Base-by-base conservation (phyloP, 306 rosid species). In the Cotoneaster glaucophyllus region DNA sequence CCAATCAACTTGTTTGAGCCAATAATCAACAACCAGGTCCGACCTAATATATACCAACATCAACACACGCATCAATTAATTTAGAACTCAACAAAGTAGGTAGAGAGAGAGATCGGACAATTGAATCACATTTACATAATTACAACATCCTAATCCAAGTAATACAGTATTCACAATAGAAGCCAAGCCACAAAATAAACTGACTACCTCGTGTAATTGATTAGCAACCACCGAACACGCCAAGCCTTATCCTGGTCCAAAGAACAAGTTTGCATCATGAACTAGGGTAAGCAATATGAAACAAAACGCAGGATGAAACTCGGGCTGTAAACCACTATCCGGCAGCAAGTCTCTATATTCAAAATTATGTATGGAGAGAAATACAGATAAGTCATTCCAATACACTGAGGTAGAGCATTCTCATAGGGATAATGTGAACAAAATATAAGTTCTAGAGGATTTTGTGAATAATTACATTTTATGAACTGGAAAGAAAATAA, bases 311-410 rank as follows among this genome's bases (percentile, higher is more conserved):
- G 3, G 98, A 88, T 65, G 99, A 96, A 59, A 92, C 99, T 72
- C 99, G 93, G 29, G 99, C 98, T 25, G 99, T 96, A 86, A 92
- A 92, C 99, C 99, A 96, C 83, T 96, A 98, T 63, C 99, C 99
- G 64, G 97, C 93, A 71, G 99, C 97, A 82, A 96, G 74, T 70
- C 99, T 90, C 99, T 96, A 87, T 31, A 50, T 53, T 82, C 74
- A 50, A 82, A 31, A 70, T 29, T 12, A 61, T 39, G 74, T 44
- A 54, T 71, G 44, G 21, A 14, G 59, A 80, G 52, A 70, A 50
- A 37, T 21, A 59, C 41, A 37, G 41, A 19, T 61, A 28, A 13
- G 22, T 65, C 24, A 71, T 15, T 70, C n/a, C 11, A 63, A 64
- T 8, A 65, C 19, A 74, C 39, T 10, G 25, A 68, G 62, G 29